A percentile compares a stretch with the other conserved stretches of the same genome.
Conservation (phyloP, 2,329 filamentous ascomycete species). For the Trichophyton schoenleinii region DNA sequence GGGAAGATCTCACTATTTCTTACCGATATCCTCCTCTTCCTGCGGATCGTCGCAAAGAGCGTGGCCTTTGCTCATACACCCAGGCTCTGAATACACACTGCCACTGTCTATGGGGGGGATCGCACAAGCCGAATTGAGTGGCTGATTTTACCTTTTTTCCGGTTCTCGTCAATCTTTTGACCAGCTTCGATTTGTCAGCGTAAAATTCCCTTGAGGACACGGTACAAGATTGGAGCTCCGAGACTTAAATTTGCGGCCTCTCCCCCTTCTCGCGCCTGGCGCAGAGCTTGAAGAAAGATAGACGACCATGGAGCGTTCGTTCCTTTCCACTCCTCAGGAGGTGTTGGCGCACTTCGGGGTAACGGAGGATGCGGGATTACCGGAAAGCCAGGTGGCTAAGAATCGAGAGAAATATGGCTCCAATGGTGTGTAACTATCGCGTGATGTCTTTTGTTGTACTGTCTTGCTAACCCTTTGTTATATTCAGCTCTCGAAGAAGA, state of each 20-base stretch:
- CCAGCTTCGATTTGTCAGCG: not conserved
- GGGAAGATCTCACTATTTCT: not conserved
- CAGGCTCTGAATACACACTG: not conserved
- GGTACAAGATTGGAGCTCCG: not conserved
- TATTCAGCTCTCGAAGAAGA: constrained; percentile 63
- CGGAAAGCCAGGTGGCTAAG: constrained; percentile 36
- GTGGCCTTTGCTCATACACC: not conserved
- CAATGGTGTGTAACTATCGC: constrained; percentile 36
- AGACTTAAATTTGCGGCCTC: too few species aligned
- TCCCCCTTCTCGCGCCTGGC: not conserved
- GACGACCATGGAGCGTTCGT: constrained; percentile 41
- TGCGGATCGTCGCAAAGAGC: not conserved
- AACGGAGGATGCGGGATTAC: constrained; percentile 39
- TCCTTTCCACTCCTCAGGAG: constrained; percentile 37
- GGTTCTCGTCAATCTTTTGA: not conserved
- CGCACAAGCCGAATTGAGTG: not conserved
- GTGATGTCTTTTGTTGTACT: not conserved
- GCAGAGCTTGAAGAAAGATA: constrained; percentile 2
- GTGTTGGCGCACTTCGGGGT: constrained; percentile 42
- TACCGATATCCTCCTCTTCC: not conserved
- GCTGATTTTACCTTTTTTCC: not conserved
- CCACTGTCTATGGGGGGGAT: not conserved
- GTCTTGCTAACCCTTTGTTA: constrained; percentile 13
- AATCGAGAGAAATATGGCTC: constrained; percentile 39
- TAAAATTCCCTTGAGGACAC: not conserved